Base-by-base conservation (phyloP, 352 stramenopile species). In the Phytophthora colocasiae region DNA sequence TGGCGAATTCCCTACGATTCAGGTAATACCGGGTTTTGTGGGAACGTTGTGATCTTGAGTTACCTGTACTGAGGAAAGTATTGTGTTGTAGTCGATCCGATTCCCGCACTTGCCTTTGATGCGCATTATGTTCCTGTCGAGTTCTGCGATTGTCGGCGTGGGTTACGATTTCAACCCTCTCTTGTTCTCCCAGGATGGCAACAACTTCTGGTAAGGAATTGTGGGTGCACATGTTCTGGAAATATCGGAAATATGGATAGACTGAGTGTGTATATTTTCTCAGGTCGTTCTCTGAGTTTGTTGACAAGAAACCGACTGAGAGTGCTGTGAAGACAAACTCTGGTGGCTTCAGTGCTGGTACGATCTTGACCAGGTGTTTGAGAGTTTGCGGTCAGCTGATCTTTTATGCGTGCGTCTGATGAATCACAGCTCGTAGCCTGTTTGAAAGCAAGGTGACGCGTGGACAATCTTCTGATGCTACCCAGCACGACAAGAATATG, bases 111-210 rank as follows among this genome's bases (percentile, higher is more conserved):
- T 98, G 45, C 95, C 95, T 43, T 63, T 98, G 41, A 89, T 73
- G 53, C 80, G 75, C 61, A 80, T 98, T 45, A 69, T 93, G 57
- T 98, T 98, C 71, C 65, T 98, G 5, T 93, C 80, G 38, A 97
- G 97, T 54, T 85, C 93, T 32, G 80, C 81, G 57, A 75, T 98
- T 5, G 85, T 97, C 15, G 95, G 91, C 11, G 90, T 78, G 15
- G 94, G 95, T 26, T 91, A 97, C 71, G 93, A 98, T 63, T 98
- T 98, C 62, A 98, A 98, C 71, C 86, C 95, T 17, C 62, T 97
- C 41, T 61, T 98, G 24, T 98, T 98, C 62, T 78, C 81, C 22
- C 78, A 87, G 34, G 79, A 93, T 58, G 69, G 55, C 43, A 93
- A 77, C 46, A 85, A 87, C 60, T 96, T 92, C 58, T 96, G 88